Percentiles rank a stretch among this genome's conserved stretches.
These are phyloP conservation scores for Selaginella tamariscina DNA, from an alignment of 75 land plant species.

Conservation along the genomic window DNA sequence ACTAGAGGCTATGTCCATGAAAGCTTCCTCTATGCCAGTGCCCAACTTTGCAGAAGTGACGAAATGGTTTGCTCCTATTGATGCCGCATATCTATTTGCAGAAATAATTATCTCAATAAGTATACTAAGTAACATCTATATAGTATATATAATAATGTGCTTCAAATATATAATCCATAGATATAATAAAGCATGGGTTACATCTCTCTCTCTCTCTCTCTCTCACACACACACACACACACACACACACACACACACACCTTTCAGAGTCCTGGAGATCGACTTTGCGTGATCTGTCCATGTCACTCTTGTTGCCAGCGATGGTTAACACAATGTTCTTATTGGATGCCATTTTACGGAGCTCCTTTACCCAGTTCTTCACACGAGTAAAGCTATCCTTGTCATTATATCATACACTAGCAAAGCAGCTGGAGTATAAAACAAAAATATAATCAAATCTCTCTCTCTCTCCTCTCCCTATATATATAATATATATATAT, in stretches of 20 bases:
- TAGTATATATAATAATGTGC: too few relatives aligned
- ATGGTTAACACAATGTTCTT: constrained; percentile 37
- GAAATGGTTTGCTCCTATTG: constrained; percentile 43
- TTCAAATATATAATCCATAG: too few relatives aligned
- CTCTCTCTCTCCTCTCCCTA: too few relatives aligned
- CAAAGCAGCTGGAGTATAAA: constrained; percentile 29
- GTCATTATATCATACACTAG: constrained; percentile 41
- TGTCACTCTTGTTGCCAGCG: constrained; percentile 45
- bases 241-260: constrained; percentile 14
- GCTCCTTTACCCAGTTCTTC: constrained; percentile 45
- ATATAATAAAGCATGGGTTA: too few relatives aligned
- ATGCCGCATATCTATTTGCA: constrained; percentile 32
- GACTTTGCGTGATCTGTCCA: constrained; percentile 31
- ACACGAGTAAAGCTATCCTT: constrained; percentile 42
- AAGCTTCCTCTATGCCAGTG: constrained; percentile 40
- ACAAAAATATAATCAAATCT: too few relatives aligned
- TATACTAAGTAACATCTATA: too few relatives aligned
- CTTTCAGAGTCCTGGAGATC: constrained; percentile 39
- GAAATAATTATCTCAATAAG: not conserved
- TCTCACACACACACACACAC: too few relatives aligned
- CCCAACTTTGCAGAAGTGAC: constrained; percentile 41
- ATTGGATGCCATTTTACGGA: constrained; percentile 35
- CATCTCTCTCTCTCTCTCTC: too few relatives aligned
- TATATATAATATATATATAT: too few relatives aligned
- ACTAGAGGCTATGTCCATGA: constrained; percentile 36